phyloP scores from a whole-genome alignment of 2,329 filamentous ascomycete genomes.

The Blumeria hordei region DNA sequence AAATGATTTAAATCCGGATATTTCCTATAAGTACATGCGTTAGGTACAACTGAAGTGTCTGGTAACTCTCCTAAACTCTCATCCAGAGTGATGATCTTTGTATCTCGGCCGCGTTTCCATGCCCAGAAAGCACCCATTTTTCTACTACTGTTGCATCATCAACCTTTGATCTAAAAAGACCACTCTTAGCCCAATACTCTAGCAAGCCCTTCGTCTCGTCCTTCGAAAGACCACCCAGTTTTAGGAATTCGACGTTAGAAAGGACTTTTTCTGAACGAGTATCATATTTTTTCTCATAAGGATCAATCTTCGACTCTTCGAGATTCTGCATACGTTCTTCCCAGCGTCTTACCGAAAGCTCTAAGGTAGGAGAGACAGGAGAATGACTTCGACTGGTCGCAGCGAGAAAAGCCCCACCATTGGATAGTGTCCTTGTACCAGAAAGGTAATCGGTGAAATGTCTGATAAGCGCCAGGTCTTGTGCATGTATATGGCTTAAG shows the following conservation, averaged over 20 bases:
- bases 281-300: slow-evolving; percentile 32
- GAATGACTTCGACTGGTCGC: slow-evolving; percentile 51
- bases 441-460: slow-evolving; percentile 52
- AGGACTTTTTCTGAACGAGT: slow-evolving; percentile 28
- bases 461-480: slow-evolving; percentile 55
- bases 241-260: slow-evolving; percentile 25
- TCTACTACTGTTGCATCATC: slow-evolving; percentile 49
- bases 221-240: slow-evolving; percentile 44
- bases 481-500: slow-evolving; percentile 56
- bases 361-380: slow-evolving; percentile 37
- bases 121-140: slow-evolving; percentile 63
- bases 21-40: too few relatives aligned
- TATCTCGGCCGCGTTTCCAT: slow-evolving; percentile 67
- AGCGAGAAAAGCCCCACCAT: slow-evolving; percentile 59
- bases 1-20: too few relatives aligned
- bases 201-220: slow-evolving; percentile 53
- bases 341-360: slow-evolving; percentile 38
- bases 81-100: slow-evolving; percentile 20
- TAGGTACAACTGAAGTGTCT: too few relatives aligned
- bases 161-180: slow-evolving; percentile 46
- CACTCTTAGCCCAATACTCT: slow-evolving; percentile 85
- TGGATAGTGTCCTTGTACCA: slow-evolving; percentile 30
- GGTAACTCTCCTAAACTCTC: too few relatives aligned
- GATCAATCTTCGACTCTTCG: slow-evolving; percentile 16
- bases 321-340: slow-evolving; percentile 15